These are phyloP conservation scores for Mucuna pruriens DNA, from an alignment of 306 rosid genomes.

Conservation along the genomic window DNA sequence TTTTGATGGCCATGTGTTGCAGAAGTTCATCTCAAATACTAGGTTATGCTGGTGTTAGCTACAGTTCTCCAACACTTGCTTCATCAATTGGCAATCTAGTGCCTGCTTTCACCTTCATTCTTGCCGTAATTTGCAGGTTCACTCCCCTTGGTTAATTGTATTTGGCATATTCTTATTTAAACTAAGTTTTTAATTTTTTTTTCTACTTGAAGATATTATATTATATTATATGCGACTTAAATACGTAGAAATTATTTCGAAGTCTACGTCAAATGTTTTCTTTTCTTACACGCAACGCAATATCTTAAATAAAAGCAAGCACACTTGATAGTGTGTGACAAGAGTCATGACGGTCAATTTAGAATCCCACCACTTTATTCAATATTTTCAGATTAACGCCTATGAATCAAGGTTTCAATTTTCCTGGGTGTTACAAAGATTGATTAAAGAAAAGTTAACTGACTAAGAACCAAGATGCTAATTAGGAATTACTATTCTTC, in stretches of 20 bases:
- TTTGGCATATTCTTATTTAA: background rate
- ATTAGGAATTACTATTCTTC: background rate
- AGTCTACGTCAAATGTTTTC: background rate
- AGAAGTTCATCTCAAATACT: slow-evolving; percentile 78
- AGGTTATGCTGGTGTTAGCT: slow-evolving; percentile 73
- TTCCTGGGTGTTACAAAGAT: background rate
- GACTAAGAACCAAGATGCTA: background rate
- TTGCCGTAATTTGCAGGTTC: slow-evolving; percentile 86
- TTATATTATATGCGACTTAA: background rate
- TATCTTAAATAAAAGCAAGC: background rate
- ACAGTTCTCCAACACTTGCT: slow-evolving; percentile 89
- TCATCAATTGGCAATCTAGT: slow-evolving; percentile 86
- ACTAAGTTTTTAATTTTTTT: background rate
- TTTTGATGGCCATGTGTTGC: slow-evolving; percentile 15
- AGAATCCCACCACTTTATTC: background rate
- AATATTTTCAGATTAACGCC: background rate
- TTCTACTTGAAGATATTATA: too few relatives aligned
- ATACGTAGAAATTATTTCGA: background rate
- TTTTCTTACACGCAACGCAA: slow-evolving; percentile 5
- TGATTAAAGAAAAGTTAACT: background rate
- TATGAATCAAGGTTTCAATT: background rate
- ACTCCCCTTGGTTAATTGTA: background rate
- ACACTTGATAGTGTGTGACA: background rate
- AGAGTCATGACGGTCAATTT: background rate
- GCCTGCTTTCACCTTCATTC: slow-evolving; percentile 89